A percentile compares a stretch with the other conserved stretches of the same genome.
Evolutionary conservation across 345 rosid species (phyloP).

Genomic region (Diplotaxis tenuifolia): DNA sequence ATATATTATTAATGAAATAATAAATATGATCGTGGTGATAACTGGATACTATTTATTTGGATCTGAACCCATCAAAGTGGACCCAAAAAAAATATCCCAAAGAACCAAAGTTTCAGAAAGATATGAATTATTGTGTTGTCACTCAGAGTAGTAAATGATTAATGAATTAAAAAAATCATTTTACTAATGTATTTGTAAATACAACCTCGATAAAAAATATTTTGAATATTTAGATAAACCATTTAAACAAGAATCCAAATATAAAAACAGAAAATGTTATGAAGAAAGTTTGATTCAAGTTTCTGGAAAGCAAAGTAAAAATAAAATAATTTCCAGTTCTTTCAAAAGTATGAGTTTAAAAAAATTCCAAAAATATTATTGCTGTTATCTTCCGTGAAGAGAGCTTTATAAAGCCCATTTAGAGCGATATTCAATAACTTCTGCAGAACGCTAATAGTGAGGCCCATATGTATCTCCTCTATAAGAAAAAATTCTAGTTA

Average conservation of each 20-base stretch:
- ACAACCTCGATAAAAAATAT: too few species aligned
- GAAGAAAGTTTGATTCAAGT: not conserved
- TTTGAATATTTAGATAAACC: not conserved
- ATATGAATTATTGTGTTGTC: not conserved
- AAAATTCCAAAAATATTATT: not conserved
- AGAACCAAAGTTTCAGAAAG: too few species aligned
- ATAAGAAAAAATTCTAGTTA: not conserved
- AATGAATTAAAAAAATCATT: too few species aligned
- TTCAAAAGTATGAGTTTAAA: not conserved
- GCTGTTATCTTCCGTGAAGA: not conserved
- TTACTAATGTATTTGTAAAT: too few species aligned
- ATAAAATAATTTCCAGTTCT: not conserved
- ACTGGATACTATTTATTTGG: conserved; percentile 24
- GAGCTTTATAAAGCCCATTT: not conserved
- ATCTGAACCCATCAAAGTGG: conserved; percentile 19
- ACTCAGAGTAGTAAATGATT: not conserved
- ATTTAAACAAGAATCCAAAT: not conserved
- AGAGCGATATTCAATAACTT: not conserved
- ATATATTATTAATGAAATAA: conserved; percentile 12
- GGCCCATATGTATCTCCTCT: not conserved
- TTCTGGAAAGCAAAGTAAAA: not conserved
- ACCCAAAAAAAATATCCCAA: conserved; percentile 21
- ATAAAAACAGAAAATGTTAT: not conserved
- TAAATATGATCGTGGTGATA: conserved; percentile 24
- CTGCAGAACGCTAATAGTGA: not conserved